These are phyloP conservation scores for Aspergillus sp. DNA, from an alignment of 2,329 filamentous ascomycete genomes.

Conservation along the genomic window DNA sequence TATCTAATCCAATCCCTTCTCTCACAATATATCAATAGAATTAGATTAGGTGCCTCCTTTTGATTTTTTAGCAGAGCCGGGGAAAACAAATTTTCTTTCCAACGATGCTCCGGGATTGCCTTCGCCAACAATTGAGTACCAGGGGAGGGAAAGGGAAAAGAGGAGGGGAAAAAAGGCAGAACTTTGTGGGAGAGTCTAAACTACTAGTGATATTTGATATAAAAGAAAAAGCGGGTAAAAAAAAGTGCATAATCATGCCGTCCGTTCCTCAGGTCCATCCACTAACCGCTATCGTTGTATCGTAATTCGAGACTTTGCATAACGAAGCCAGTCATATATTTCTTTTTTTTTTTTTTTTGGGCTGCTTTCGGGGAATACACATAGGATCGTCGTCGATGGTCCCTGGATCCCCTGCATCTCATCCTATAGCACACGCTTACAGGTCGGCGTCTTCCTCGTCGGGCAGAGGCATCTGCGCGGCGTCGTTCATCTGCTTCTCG, in stretches of 20 bases:
- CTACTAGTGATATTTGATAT: conserved; percentile 29
- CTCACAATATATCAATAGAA: neutral
- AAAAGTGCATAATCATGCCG: conserved; percentile 34
- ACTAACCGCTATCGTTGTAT: conserved; percentile 36
- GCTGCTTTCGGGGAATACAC: conserved; percentile 7
- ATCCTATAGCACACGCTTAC: conserved; percentile 31
- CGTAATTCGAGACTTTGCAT: conserved; percentile 32
- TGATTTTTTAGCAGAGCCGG: neutral
- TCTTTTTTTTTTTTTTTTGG: neutral
- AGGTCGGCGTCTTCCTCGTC: conserved; percentile 80
- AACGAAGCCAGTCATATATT: conserved; percentile 16
- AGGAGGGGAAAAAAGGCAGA: conserved; percentile 5
- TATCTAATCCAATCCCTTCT: neutral
- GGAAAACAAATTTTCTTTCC: neutral
- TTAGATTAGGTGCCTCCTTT: neutral
- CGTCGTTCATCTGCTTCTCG: conserved; percentile 81
- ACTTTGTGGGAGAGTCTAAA: conserved; percentile 23
- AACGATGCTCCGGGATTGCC: neutral
- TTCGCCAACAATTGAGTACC: neutral
- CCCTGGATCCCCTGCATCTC: conserved; percentile 6
- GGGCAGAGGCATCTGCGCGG: conserved; percentile 79
- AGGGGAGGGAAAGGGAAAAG: neutral
- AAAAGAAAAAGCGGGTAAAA: conserved; percentile 3
- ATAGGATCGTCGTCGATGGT: conserved; percentile 6
- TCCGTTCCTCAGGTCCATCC: conserved; percentile 30